Conservation (phyloP, 208 protist species). For the Leishmania lainsoni region DNA sequence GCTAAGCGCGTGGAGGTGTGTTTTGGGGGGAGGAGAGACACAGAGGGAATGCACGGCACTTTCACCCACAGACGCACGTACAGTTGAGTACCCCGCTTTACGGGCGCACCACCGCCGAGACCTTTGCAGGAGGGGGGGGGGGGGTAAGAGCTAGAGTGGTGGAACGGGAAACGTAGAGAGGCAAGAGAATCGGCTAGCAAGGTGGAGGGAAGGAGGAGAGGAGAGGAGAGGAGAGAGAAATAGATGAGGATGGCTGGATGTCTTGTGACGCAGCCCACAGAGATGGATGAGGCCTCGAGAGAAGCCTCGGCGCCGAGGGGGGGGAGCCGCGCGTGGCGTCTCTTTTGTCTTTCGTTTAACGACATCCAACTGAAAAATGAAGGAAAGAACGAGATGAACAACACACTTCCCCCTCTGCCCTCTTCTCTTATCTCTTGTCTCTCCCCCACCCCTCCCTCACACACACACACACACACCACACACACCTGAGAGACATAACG, state of each 20-base stretch:
- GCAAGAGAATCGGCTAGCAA: background rate
- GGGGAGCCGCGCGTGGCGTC: background rate
- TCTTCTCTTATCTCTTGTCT: background rate
- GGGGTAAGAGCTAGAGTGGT: background rate
- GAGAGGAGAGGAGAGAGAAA: background rate
- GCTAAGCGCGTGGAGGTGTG: background rate
- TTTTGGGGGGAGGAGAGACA: background rate
- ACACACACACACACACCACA: background rate
- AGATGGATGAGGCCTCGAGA: background rate
- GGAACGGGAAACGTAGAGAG: background rate
- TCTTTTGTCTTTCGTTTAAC: background rate
- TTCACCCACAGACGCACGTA: background rate
- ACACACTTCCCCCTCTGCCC: too few relatives aligned
- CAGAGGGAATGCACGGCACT: background rate
- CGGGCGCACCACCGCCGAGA: background rate
- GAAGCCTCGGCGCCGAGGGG: background rate
- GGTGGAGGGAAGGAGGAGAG: background rate
- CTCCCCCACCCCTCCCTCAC: background rate
- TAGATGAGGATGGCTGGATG: background rate
- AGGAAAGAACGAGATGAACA: background rate
- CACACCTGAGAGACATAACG: background rate
- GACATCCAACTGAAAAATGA: background rate
- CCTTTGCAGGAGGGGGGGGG: background rate
- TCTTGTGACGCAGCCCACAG: background rate
- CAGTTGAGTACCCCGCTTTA: background rate